Percentiles rank a stretch among this genome's conserved stretches.
Conservation (phyloP, 805 yeast genomes). For the Hermanozyma aechmeae region DNA sequence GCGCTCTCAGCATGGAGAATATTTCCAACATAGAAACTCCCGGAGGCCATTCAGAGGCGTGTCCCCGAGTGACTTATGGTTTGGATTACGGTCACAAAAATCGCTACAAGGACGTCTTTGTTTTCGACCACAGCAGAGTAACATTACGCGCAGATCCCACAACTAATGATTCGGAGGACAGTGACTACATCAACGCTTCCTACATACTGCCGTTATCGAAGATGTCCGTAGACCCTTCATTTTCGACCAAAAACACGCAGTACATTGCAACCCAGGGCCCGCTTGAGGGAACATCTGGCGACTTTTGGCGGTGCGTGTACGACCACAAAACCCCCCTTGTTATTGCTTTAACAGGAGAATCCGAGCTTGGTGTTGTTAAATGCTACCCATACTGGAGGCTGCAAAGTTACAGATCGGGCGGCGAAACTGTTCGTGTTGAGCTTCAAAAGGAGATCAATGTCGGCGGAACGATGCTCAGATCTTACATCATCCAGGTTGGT, state of each 20-base stretch:
- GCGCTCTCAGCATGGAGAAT: conserved; percentile 1
- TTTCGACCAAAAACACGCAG: conserved; percentile 7
- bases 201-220: conserved; percentile 29
- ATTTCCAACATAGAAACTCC: conserved; percentile 5
- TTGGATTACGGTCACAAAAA: conserved; percentile 13
- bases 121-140: conserved; percentile 11
- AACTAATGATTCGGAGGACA: conserved; percentile 5
- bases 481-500: conserved; percentile 8
- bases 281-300: conserved; percentile 57
- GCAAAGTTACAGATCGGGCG: conserved; percentile 37
- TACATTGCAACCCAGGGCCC: conserved; percentile 94
- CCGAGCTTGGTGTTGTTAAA: conserved; percentile 70
- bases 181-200: conserved; percentile 82
- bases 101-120: conserved; percentile 12
- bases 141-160: conserved; percentile 1
- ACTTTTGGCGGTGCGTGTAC: conserved; percentile 74
- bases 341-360: conserved; percentile 65
- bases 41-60: conserved; percentile 8
- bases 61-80: conserved; percentile 44
- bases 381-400: conserved; percentile 72
- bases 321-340: conserved; percentile 59
- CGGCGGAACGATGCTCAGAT: conserved; percentile 8
- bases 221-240: too few relatives aligned
- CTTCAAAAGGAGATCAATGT: conserved; percentile 17
- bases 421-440: conserved; percentile 14